Percentiles rank a stretch among this genome's conserved stretches.
These are phyloP conservation scores for Pelargonium citronellum DNA, from an alignment of 441 rosid genomes.

Conservation along the genomic window DNA sequence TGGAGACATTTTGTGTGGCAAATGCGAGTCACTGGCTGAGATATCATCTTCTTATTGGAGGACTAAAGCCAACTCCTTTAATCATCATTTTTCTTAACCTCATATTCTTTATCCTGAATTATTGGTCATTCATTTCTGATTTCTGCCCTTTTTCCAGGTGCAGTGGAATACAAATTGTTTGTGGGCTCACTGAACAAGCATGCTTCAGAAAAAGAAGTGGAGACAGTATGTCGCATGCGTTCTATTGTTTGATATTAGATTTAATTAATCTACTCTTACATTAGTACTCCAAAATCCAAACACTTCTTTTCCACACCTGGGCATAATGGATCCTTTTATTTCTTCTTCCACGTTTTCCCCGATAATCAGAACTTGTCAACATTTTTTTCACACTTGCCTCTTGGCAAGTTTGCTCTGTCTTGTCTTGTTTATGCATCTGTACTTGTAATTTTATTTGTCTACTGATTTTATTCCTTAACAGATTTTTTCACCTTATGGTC, in stretches of 20 bases:
- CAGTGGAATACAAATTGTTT: conserved; percentile 88
- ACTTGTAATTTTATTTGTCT: conserved; percentile 9
- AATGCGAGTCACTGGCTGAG: not conserved
- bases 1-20: not conserved
- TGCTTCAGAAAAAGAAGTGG: conserved; percentile 90
- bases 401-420: conserved; percentile 6
- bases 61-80: not conserved
- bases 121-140: conserved; percentile 19
- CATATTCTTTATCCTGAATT: conserved; percentile 13
- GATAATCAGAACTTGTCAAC: not conserved
- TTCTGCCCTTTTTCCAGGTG: conserved; percentile 46
- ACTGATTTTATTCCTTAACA: conserved; percentile 29
- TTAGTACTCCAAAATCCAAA: not conserved
- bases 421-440: not conserved
- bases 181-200: conserved; percentile 95
- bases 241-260: conserved; percentile 11
- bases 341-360: not conserved
- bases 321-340: not conserved
- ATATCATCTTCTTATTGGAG: not conserved
- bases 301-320: not conserved
- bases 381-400: not conserved
- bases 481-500: conserved; percentile 87
- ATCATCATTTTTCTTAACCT: conserved; percentile 6
- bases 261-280: conserved; percentile 4
- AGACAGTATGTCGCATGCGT: conserved; percentile 55